These are phyloP conservation scores for Coemansia sp. DNA, from an alignment of 192 early-diverging fungal genomes.

Conservation along the genomic window DNA sequence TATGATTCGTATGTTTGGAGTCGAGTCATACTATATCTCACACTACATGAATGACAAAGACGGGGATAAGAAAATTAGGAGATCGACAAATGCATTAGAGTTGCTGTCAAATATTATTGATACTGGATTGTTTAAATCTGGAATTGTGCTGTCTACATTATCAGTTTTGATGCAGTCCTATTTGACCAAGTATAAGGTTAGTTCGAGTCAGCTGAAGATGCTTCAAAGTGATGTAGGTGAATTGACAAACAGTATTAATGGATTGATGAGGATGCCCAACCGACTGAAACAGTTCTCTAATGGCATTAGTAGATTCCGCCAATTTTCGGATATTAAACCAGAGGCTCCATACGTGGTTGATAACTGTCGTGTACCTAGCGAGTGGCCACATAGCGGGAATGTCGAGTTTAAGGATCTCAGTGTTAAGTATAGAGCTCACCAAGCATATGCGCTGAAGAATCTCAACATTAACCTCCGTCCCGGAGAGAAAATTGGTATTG, in stretches of 20 bases:
- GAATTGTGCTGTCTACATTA: constrained; percentile 17
- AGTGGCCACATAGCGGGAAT: constrained; percentile 66
- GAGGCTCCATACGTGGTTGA: constrained; percentile 35
- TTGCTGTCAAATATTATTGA: constrained; percentile 59
- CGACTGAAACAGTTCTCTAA: background rate
- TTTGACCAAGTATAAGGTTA: constrained; percentile 3
- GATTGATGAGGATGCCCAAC: background rate
- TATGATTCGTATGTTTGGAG: constrained; percentile 68
- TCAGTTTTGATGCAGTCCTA: constrained; percentile 25
- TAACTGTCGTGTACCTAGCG: constrained; percentile 29
- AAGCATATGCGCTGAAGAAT: constrained; percentile 59
- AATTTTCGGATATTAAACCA: constrained; percentile 57
- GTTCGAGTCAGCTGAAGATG: background rate
- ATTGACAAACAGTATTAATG: background rate
- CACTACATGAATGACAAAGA: constrained; percentile 61
- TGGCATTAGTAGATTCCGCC: constrained; percentile 58
- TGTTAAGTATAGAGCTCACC: constrained; percentile 60
- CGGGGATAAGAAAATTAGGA: constrained; percentile 58
- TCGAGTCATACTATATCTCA: constrained; percentile 57
- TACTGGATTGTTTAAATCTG: constrained; percentile 49
- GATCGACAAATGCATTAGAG: constrained; percentile 59
- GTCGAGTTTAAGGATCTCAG: constrained; percentile 60
- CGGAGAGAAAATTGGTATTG: constrained; percentile 64
- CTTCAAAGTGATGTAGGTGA: background rate
- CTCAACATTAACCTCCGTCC: constrained; percentile 61